Evolutionary conservation across 768 basidiomycete species (phyloP), one percentile per base, ranked within the genome.

Genomic region (Clathrus columnatus): DNA sequence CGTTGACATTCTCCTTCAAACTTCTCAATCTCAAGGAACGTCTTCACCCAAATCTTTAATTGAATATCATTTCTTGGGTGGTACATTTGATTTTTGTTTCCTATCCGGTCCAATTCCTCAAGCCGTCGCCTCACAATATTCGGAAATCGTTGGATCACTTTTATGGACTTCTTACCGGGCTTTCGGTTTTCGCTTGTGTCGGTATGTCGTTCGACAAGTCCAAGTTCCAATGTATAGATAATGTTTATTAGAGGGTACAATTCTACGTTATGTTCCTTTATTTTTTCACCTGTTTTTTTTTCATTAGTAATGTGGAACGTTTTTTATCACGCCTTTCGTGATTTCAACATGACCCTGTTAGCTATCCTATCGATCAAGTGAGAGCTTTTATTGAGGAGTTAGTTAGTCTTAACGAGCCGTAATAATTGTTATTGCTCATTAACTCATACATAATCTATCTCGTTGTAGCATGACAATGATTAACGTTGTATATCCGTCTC

Each of bases 31-130:
- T 8, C 36, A 36, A 8, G 36, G n/a, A 4, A 73, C 73, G 6
- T 67, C 61, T 23, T 77, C 82, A 0, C 68, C 70, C n/a, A 71
- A 72, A 10, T 85, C 84, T 1, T 69, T 86, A 3, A 73, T 91
- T 20, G 74, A 91, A 61, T 91, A 90, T 63, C 74, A 87, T 46
- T 70, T 82, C 65, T 70, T 91, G 46, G 87, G 88, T 5, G 87
- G 88, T 17, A 82, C 81, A 0, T 69, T 90, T 27, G 84, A 89
- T 67, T 81, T 90, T 60, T 89, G 87, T 72, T 88, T 86, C 69
- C 76, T 89, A 64, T 78, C 80, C 17, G 84, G 84, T 0, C 57
- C 80, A 20, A 47, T 61, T 18, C 64, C 2, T 28, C 17, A 70
- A 45, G 66, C 68, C n/a, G 87, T 87, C 7, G 76, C 85, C 48